These are phyloP conservation scores for Blastocystis sp. DNA, from an alignment of 352 stramenopile genomes.

Conservation along the genomic window DNA sequence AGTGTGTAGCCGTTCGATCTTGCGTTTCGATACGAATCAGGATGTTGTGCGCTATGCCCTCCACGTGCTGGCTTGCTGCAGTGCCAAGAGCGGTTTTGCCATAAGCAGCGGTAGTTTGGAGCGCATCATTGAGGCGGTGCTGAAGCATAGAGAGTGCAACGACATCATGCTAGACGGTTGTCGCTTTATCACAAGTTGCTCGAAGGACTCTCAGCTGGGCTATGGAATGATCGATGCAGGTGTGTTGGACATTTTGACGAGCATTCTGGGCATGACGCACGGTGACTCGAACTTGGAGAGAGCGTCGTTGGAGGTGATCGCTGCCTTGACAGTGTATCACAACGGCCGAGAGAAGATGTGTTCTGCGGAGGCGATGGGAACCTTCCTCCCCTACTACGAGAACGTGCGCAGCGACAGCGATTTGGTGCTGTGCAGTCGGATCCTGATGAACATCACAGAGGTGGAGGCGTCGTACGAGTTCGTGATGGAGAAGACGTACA, in stretches of 20 bases:
- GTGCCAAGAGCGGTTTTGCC: neutral
- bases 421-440: neutral
- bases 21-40: constrained; percentile 11
- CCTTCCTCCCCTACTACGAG: constrained; percentile 39
- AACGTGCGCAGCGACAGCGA: neutral
- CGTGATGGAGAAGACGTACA: constrained; percentile 24
- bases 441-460: constrained; percentile 6
- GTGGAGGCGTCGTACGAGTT: constrained; percentile 3
- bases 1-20: constrained; percentile 21
- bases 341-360: constrained; percentile 13
- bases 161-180: constrained; percentile 38
- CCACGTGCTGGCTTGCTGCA: neutral
- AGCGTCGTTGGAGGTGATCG: constrained; percentile 6
- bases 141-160: constrained; percentile 12
- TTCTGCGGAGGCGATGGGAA: neutral
- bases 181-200: constrained; percentile 35
- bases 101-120: constrained; percentile 13
- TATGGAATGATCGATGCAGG: constrained; percentile 42
- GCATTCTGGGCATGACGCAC: constrained; percentile 29
- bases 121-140: constrained; percentile 34
- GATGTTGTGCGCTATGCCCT: neutral
- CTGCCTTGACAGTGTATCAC: neutral
- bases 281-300: constrained; percentile 6
- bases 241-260: constrained; percentile 19
- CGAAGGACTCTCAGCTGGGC: constrained; percentile 28